Percentiles rank a stretch among this genome's conserved stretches.
These are phyloP conservation scores for Kwoniella mangroviensis DNA, from an alignment of 768 basidiomycete species.

Conservation along the genomic window DNA sequence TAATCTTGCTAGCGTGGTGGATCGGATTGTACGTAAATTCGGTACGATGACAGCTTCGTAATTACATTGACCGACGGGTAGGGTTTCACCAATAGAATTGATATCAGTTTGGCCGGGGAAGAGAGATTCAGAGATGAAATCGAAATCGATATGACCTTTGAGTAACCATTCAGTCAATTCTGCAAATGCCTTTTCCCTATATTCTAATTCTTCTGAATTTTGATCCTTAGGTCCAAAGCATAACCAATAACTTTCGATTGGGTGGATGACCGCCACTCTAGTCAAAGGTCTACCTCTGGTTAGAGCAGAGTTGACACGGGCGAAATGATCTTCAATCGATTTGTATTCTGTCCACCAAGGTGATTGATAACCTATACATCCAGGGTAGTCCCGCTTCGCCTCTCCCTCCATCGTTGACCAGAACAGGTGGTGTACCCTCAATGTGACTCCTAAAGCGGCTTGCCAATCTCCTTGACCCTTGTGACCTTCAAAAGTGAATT, in stretches of 20 bases:
- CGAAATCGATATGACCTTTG: slow-evolving; percentile 41
- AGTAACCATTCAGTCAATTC: slow-evolving; percentile 47
- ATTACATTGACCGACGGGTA: slow-evolving; percentile 37
- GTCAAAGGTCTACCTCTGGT: slow-evolving; percentile 41
- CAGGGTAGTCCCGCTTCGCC: slow-evolving; percentile 48
- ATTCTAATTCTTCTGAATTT: slow-evolving; percentile 32
- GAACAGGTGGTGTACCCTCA: slow-evolving; percentile 41
- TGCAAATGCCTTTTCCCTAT: slow-evolving; percentile 33
- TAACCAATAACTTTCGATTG: slow-evolving; percentile 47
- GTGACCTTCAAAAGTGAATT: slow-evolving; percentile 44
- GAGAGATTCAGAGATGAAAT: slow-evolving; percentile 47
- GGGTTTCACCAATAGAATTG: slow-evolving; percentile 18
- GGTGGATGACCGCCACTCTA: slow-evolving; percentile 48
- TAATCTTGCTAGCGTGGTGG: slow-evolving; percentile 33
- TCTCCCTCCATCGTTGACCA: slow-evolving; percentile 43
- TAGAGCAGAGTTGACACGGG: slow-evolving; percentile 36
- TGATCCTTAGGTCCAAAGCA: slow-evolving; percentile 39
- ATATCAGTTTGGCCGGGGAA: slow-evolving; percentile 32
- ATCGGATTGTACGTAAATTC: slow-evolving; percentile 41
- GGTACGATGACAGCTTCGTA: slow-evolving; percentile 46
- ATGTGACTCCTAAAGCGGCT: slow-evolving; percentile 43
- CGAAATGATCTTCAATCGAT: slow-evolving; percentile 44
- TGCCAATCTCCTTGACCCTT: slow-evolving; percentile 52
- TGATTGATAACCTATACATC: slow-evolving; percentile 43
- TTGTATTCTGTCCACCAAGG: slow-evolving; percentile 47